These are phyloP conservation scores for Colletotrichum cuscutae DNA, from an alignment of 2,329 filamentous ascomycete species.

Conservation along the genomic window DNA sequence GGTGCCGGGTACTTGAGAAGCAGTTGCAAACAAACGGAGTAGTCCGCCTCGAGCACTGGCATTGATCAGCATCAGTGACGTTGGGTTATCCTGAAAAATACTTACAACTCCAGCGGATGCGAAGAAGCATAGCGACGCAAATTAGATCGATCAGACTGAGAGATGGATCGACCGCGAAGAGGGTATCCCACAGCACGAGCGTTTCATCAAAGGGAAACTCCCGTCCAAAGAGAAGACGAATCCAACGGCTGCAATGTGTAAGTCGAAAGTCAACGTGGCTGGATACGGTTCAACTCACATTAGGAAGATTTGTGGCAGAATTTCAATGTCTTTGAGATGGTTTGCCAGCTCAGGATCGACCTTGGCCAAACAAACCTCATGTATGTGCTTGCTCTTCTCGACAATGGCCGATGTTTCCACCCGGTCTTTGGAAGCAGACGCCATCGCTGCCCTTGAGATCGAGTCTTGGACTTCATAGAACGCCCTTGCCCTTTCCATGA, in stretches of 20 bases:
- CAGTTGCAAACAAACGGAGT: slow-evolving; percentile 83
- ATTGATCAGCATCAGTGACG: background rate
- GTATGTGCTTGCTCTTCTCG: slow-evolving; percentile 85
- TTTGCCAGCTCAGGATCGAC: slow-evolving; percentile 85
- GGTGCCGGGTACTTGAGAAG: slow-evolving; percentile 86
- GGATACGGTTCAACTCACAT: slow-evolving; percentile 68
- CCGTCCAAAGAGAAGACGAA: slow-evolving; percentile 89
- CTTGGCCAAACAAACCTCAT: slow-evolving; percentile 81
- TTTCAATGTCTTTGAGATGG: slow-evolving; percentile 84
- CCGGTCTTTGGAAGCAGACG: slow-evolving; percentile 38
- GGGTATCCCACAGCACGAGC: slow-evolving; percentile 86
- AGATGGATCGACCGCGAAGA: slow-evolving; percentile 87
- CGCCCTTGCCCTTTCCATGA: slow-evolving; percentile 88
- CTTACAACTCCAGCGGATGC: slow-evolving; percentile 90
- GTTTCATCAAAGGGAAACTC: slow-evolving; percentile 92
- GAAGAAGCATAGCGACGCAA: slow-evolving; percentile 93
- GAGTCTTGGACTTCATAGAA: slow-evolving; percentile 82
- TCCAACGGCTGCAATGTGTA: slow-evolving; percentile 76
- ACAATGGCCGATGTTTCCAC: slow-evolving; percentile 76
- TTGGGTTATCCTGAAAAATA: slow-evolving; percentile 19
- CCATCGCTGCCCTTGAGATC: slow-evolving; percentile 33
- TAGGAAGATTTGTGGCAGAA: slow-evolving; percentile 95
- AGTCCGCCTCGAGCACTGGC: slow-evolving; percentile 85
- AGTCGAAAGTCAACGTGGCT: slow-evolving; percentile 1
- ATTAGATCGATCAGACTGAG: slow-evolving; percentile 87